These are phyloP conservation scores for Plantago major DNA, from an alignment of 257 asterid genomes.

Conservation along the genomic window DNA sequence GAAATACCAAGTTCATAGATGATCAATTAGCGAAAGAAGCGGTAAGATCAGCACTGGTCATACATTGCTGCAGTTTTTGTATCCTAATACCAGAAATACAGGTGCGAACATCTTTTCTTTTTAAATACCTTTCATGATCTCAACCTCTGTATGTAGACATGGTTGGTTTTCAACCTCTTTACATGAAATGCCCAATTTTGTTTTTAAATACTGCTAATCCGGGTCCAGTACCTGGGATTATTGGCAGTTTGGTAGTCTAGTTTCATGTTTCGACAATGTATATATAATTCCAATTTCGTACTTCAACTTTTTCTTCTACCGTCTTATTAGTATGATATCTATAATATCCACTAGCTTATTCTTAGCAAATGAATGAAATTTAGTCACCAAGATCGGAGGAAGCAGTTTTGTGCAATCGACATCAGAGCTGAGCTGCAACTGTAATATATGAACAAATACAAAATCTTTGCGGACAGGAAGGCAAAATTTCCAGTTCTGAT, in stretches of 20 bases:
- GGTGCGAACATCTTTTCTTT: not conserved
- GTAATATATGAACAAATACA: not conserved
- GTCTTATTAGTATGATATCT: too few species aligned
- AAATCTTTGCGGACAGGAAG: not conserved
- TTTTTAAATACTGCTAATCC: not conserved
- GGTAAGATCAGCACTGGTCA: conserved; percentile 10
- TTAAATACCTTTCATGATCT: not conserved
- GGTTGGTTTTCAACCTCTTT: not conserved
- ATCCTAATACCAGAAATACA: not conserved
- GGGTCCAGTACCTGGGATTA: not conserved
- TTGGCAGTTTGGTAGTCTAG: not conserved
- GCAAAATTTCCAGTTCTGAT: not conserved
- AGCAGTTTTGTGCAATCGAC: not conserved
- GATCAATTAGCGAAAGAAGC: conserved; percentile 10
- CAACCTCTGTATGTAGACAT: not conserved
- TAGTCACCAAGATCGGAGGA: not conserved
- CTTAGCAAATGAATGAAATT: too few species aligned
- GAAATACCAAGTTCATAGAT: conserved; percentile 12
- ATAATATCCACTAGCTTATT: too few species aligned
- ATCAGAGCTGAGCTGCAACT: not conserved
- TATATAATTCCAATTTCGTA: conserved; percentile 2
- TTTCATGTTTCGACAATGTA: not conserved
- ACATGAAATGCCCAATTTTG: not conserved
- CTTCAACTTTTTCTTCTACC: too few species aligned
- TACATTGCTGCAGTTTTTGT: not conserved